Percentiles rank a stretch among this genome's conserved stretches.
These are phyloP conservation scores for Trametes polyzona DNA, from an alignment of 1,284 basidiomycete species.

Conservation along the genomic window DNA sequence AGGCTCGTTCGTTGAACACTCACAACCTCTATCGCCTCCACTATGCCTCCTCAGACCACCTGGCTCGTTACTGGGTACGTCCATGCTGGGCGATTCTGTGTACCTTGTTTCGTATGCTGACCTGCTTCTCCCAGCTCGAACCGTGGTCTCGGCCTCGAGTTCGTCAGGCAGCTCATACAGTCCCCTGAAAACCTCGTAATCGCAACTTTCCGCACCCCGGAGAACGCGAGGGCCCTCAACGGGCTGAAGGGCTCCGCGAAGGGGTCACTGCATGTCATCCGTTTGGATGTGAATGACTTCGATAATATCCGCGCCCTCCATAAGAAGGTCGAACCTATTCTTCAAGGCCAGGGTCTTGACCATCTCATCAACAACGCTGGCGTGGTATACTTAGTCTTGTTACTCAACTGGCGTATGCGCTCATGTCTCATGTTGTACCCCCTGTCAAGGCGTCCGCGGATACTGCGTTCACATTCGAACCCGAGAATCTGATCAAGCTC, in stretches of 20 bases:
- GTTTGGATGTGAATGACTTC: constrained; percentile 37
- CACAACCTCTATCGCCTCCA: too few relatives aligned
- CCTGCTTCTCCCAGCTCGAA: background rate
- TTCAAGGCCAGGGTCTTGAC: constrained; percentile 27
- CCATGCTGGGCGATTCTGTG: too few relatives aligned
- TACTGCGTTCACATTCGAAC: constrained; percentile 30
- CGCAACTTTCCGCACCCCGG: constrained; percentile 41
- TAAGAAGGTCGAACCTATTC: constrained; percentile 25
- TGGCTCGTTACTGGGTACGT: background rate
- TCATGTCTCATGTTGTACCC: too few relatives aligned
- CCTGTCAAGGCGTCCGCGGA: too few relatives aligned
- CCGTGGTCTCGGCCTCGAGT: background rate
- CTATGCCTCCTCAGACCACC: background rate
- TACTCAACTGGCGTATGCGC: too few relatives aligned
- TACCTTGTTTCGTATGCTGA: background rate
- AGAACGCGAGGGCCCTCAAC: constrained; percentile 32
- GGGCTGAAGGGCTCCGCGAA: constrained; percentile 27
- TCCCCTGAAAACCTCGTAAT: constrained; percentile 38
- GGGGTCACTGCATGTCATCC: constrained; percentile 38
- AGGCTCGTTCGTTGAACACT: too few relatives aligned
- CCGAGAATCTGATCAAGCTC: constrained; percentile 20
- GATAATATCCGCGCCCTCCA: constrained; percentile 33
- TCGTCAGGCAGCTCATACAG: constrained; percentile 20
- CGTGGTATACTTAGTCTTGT: too few relatives aligned
- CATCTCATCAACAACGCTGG: constrained; percentile 43